Percentiles rank a stretch among this genome's conserved stretches.
Conservation (phyloP, 306 rosid species). For the apple (Malus domestica) region ASM211411v1 NC_041799.1:31288501-31289000, state of each 20-base stretch:
- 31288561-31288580: not conserved
- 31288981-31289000: conserved; percentile 86
- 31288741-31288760: not conserved
- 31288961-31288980: not conserved
- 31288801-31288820: conserved; percentile 60
- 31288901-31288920: conserved; percentile 19
- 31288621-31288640: not conserved
- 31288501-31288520: not conserved
- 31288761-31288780: not conserved
- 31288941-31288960: not conserved
- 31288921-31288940: not conserved
- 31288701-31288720: not conserved
- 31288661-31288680: not conserved
- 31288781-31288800: not conserved
- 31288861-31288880: conserved; percentile 98
- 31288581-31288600: not conserved
- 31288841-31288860: conserved; percentile 94
- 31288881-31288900: conserved; percentile 79
- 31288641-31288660: not conserved
- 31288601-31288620: too few relatives aligned
- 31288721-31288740: not conserved
- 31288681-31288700: not conserved
- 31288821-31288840: conserved; percentile 81
- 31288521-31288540: not conserved
- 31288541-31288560: not conserved